phyloP scores from a whole-genome alignment of 441 rosid genomes.

The Theobroma grandiflorum region DNA sequence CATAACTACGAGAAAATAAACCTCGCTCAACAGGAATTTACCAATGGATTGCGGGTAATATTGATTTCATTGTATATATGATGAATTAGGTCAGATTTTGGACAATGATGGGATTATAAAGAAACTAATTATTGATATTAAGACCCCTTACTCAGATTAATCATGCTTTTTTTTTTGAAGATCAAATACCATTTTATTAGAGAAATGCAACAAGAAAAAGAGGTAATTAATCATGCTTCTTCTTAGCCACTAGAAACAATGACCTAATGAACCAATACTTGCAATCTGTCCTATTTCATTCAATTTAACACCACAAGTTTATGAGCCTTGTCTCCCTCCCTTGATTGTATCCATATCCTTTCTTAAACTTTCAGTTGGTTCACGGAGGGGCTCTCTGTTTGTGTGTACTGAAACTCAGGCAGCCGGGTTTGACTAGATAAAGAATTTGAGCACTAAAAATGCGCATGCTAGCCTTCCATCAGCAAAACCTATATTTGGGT shows the following conservation, averaged over 20 bases:
- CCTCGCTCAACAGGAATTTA: not conserved
- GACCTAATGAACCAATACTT: constrained; percentile 5
- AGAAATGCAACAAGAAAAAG: too few species aligned
- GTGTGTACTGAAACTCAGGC: not conserved
- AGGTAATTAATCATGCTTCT: not conserved
- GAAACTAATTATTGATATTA: constrained; percentile 9
- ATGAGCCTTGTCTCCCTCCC: not conserved
- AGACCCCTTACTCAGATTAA: not conserved
- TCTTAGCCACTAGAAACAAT: constrained; percentile 17
- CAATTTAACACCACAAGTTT: constrained; percentile 29
- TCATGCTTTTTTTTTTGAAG: too few species aligned
- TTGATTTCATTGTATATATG: not conserved
- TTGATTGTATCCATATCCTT: not conserved
- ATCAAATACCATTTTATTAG: too few species aligned
- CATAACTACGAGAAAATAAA: not conserved
- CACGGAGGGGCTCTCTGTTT: not conserved
- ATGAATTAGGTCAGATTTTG: not conserved
- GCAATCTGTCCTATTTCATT: not conserved
- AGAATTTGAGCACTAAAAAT: constrained; percentile 30
- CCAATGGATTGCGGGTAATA: not conserved
- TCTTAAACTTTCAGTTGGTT: not conserved
- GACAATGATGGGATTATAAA: not conserved
- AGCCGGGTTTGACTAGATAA: not conserved
- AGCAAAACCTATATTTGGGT: constrained; percentile 33
- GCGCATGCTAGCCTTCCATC: constrained; percentile 27